Percentiles rank a stretch among this genome's conserved stretches.
Conservation (phyloP, 1,284 basidiomycete species). For the Xerocomus minutiporus region DNA sequence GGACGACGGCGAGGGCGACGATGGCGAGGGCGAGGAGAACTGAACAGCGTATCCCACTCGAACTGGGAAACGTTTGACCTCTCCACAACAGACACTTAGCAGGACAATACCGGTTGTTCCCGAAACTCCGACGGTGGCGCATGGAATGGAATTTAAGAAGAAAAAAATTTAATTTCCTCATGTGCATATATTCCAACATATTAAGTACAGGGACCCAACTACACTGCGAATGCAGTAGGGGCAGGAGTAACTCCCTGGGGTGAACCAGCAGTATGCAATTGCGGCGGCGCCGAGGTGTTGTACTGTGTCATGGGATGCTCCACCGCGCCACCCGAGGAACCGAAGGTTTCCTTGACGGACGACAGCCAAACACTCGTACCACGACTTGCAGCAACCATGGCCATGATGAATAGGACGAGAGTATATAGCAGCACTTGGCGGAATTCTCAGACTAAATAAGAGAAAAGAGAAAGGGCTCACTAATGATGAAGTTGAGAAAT, state of each 20-base stretch:
- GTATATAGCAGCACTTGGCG: constrained; percentile 42
- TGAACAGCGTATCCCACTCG: constrained; percentile 12
- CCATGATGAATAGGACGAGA: constrained; percentile 33
- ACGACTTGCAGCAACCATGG: constrained; percentile 35
- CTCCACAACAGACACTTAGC: constrained; percentile 1
- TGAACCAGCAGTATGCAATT: not conserved
- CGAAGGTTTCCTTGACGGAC: constrained; percentile 40
- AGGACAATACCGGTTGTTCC: constrained; percentile 20
- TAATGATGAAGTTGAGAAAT: constrained; percentile 48
- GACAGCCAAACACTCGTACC: constrained; percentile 42
- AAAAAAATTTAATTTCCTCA: not conserved
- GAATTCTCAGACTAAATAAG: not conserved
- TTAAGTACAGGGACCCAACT: not conserved
- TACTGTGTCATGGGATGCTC: constrained; percentile 24
- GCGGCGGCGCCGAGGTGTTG: constrained; percentile 1
- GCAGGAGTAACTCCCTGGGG: not conserved
- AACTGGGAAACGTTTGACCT: constrained; percentile 16
- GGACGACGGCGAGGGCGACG: not conserved
- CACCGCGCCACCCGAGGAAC: constrained; percentile 8
- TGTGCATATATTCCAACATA: not conserved
- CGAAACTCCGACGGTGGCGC: constrained; percentile 33
- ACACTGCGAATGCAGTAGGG: constrained; percentile 4
- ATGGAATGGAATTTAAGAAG: not conserved
- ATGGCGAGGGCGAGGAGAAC: constrained; percentile 8
- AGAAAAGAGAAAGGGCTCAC: constrained; percentile 33